These are phyloP conservation scores for Metarhizium anisopliae DNA, from an alignment of 2,329 filamentous ascomycete species.

Conservation along the genomic window DNA sequence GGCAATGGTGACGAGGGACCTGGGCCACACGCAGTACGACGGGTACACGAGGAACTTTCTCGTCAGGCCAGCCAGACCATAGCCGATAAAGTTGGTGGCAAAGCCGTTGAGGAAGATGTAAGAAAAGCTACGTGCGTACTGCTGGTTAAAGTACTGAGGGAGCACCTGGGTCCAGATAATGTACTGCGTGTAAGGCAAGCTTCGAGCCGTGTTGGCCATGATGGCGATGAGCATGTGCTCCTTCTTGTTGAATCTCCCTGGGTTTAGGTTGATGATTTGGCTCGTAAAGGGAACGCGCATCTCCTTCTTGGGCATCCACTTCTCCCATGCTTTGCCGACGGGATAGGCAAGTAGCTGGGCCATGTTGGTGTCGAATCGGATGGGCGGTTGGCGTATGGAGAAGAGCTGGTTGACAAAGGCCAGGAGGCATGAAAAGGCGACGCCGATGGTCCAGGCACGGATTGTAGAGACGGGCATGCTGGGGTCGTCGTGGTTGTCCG, in stretches of 20 bases:
- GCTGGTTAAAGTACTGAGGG: constrained; percentile 41
- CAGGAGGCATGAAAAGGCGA: constrained; percentile 35
- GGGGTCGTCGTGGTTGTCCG: constrained; percentile 45
- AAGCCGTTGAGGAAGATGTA: constrained; percentile 43
- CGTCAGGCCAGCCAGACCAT: constrained; percentile 41
- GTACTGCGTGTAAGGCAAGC: constrained; percentile 38
- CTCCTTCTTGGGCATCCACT: constrained; percentile 30
- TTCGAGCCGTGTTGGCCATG: constrained; percentile 43
- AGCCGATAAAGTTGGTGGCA: constrained; percentile 46
- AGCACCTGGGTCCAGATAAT: constrained; percentile 41
- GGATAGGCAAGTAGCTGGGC: constrained; percentile 45
- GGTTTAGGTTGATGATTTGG: constrained; percentile 30
- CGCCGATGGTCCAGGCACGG: constrained; percentile 40
- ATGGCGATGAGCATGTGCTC: constrained; percentile 48
- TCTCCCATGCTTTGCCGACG: constrained; percentile 35
- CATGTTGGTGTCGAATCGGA: constrained; percentile 41
- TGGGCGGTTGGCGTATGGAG: constrained; percentile 41
- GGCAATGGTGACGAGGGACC: constrained; percentile 39
- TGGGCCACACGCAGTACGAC: constrained; percentile 44
- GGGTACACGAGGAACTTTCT: constrained; percentile 44
- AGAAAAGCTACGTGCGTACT: constrained; percentile 34
- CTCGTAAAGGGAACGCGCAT: constrained; percentile 30
- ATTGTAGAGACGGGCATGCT: constrained; percentile 39
- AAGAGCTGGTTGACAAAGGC: constrained; percentile 47
- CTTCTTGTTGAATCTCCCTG: constrained; percentile 44